Base-by-base conservation (phyloP, 1,284 basidiomycete genomes). In the Tranzscheliella williamsii region DNA sequence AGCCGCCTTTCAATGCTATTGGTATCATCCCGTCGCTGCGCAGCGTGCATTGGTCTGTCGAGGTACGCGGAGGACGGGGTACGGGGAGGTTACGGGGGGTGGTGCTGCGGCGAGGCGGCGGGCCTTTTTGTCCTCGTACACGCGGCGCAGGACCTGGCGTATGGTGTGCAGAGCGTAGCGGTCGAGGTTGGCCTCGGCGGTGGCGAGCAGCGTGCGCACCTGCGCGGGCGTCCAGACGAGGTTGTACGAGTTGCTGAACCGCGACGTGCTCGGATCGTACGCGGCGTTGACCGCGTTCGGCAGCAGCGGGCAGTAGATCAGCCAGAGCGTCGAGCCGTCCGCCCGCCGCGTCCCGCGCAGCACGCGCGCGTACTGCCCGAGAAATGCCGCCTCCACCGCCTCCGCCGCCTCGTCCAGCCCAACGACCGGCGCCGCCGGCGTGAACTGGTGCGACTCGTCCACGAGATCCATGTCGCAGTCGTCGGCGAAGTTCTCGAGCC, bases 221-320 rank as follows among this genome's bases (percentile, higher is more conserved):
- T 75, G 67, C 13, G 63, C 56, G 2, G 69, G 62, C 7, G 66
- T 72, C 73, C 73, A 75, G 15, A 75, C 66, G 18, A 75, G 54
- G 36, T 75, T 75, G 39, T 75, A 75, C 35, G 70, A 72, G 23
- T 70, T 75, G 41, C 67, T 72, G 42, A 72, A 72, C 16, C 37
- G 13, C 2, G 66, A 38, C 6, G 54, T 62, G 37, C 61, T 64
- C 17, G 73, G 73, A 37, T 75, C 72, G 47, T 70, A 75, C 11
- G 38, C 54, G 1, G 67, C 50, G 38, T 70, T 63, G 2, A 23
- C 45, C 16, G 55, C 31, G 31, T 70, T 67, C 7, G 73, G 73
- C 30, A 75, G 38, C 16, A 75, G 31, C 2, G 73, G 73, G 30
- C 72, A 73, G 42, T 75, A 75, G 38, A 75, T 41, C 16, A 75